phyloP scores from a whole-genome alignment of 2,329 filamentous ascomycete genomes.

The Davidsoniella virescens region DNA sequence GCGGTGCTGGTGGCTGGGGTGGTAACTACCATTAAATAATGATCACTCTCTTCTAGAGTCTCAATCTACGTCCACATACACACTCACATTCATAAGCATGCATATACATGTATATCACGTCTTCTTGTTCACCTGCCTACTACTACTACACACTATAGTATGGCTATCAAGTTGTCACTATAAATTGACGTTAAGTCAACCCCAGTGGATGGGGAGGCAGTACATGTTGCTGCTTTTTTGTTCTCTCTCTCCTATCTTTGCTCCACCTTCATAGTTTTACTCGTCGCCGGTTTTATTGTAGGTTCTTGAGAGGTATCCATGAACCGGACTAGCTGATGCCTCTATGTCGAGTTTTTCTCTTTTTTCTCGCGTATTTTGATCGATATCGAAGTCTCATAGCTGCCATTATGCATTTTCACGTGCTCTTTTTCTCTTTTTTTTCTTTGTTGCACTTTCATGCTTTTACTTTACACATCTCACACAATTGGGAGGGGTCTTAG shows the following conservation, averaged over 20 bases:
- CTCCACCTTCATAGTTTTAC: neutral
- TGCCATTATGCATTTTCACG: too few species aligned
- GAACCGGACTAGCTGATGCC: neutral
- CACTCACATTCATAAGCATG: neutral
- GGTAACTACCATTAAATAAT: slow-evolving; percentile 36
- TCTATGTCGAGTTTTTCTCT: too few species aligned
- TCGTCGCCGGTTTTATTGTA: too few species aligned
- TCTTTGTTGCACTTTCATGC: slow-evolving; percentile 7
- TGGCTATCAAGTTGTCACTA: neutral
- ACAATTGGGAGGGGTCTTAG: slow-evolving; percentile 9
- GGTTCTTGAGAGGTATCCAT: too few species aligned
- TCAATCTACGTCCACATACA: neutral
- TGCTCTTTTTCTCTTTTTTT: slow-evolving; percentile 3
- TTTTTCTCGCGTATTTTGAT: too few species aligned
- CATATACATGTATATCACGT: neutral
- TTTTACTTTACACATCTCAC: neutral
- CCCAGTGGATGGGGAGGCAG: neutral
- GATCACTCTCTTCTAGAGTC: too few species aligned
- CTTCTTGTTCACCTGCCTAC: neutral
- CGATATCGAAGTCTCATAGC: too few species aligned
- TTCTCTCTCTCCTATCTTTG: neutral
- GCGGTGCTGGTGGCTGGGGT: slow-evolving; percentile 32
- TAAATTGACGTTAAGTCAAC: too few species aligned
- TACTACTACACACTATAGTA: neutral
- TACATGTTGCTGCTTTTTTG: neutral